Conservation (phyloP, 2,329 filamentous ascomycete species). For the Chaetomiaceae sp. region DNA sequence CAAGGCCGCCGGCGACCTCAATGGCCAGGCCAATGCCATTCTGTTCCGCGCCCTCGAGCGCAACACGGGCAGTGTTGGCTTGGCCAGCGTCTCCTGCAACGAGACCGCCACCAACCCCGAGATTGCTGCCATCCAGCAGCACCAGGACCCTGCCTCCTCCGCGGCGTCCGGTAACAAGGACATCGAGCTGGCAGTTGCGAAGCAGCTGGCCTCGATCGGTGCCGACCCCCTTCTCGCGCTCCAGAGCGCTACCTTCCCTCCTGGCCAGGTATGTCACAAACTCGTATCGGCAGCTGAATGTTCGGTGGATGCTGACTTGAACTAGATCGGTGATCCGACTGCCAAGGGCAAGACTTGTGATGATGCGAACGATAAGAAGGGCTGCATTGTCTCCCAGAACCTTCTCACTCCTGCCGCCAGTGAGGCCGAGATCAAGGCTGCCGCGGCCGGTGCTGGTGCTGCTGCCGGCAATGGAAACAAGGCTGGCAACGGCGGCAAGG, state of each 20-base stretch:
- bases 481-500: slow-evolving; percentile 6
- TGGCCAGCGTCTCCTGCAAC: slow-evolving; percentile 51
- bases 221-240: slow-evolving; percentile 57
- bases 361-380: slow-evolving; percentile 39
- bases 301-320: slow-evolving; percentile 20
- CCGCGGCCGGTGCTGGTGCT: slow-evolving; percentile 33
- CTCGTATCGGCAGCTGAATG: no score
- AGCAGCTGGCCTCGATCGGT: slow-evolving; percentile 54
- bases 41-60: slow-evolving; percentile 51
- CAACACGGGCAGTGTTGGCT: slow-evolving; percentile 53
- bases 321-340: slow-evolving; percentile 32
- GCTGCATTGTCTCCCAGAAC: slow-evolving; percentile 51
- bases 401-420: slow-evolving; percentile 50
- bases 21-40: slow-evolving; percentile 47
- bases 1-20: slow-evolving; percentile 47
- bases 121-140: slow-evolving; percentile 57
- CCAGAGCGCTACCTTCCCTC: slow-evolving; percentile 56
- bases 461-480: slow-evolving; percentile 17
- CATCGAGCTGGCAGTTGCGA: slow-evolving; percentile 52
- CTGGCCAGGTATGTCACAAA: slow-evolving; percentile 51
- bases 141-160: slow-evolving; percentile 60
- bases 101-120: slow-evolving; percentile 56
- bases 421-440: slow-evolving; percentile 46
- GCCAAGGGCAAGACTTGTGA: slow-evolving; percentile 50
- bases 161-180: slow-evolving; percentile 55